phyloP scores from a whole-genome alignment of 2,329 filamentous ascomycete species.

The Ophiostoma australiae region DNA sequence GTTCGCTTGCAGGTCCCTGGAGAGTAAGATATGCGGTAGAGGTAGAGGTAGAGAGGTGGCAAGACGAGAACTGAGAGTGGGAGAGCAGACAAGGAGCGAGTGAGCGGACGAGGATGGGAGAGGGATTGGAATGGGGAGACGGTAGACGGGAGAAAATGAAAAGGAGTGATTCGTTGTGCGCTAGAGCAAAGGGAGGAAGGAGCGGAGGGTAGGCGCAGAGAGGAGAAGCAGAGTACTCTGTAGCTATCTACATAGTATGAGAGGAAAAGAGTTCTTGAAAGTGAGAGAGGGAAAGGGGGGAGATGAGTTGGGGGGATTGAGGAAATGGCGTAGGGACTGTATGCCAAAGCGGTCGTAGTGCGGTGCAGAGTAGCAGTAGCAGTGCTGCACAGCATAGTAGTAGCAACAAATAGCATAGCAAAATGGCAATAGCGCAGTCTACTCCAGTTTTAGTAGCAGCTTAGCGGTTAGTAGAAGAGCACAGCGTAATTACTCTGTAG shows the following conservation, averaged over 20 bases:
- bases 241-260: not conserved
- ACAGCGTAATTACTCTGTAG: not conserved
- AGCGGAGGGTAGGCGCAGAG: not conserved
- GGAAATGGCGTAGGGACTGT: conserved; percentile 13
- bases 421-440: too few species aligned
- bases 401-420: not conserved
- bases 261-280: not conserved
- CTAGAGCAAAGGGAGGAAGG: conserved; percentile 17
- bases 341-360: conserved; percentile 21
- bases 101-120: not conserved
- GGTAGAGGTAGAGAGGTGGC: not conserved
- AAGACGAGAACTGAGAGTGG: not conserved
- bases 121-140: conserved; percentile 15
- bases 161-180: conserved; percentile 19
- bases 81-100: not conserved
- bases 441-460: too few species aligned
- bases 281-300: not conserved
- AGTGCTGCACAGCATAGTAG: not conserved
- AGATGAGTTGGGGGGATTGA: conserved; percentile 10
- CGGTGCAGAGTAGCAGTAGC: conserved; percentile 12
- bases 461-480: not conserved
- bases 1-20: conserved; percentile 14
- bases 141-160: conserved; percentile 19
- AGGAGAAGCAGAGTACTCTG: not conserved
- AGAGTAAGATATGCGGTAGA: not conserved